These are phyloP conservation scores for Crithidia bombi DNA, from an alignment of 208 protist genomes.

Conservation along the genomic window DNA sequence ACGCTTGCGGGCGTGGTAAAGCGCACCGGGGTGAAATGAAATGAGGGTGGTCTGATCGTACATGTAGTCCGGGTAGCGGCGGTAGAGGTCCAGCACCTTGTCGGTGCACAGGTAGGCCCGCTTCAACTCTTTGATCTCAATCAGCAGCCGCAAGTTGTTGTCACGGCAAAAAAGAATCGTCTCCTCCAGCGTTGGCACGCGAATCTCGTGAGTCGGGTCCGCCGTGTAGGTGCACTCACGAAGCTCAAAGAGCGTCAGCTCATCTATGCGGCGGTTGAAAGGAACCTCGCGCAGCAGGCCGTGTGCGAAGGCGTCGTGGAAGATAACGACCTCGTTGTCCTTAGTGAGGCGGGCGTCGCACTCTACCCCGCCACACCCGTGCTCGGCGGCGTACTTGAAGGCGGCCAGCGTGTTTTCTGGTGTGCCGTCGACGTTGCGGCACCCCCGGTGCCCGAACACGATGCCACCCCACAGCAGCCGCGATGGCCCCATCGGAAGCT, in stretches of 20 bases:
- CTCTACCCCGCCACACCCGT: conserved; percentile 76
- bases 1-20: conserved; percentile 75
- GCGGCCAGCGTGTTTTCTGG: conserved; percentile 91
- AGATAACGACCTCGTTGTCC: conserved; percentile 84
- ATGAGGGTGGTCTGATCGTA: conserved; percentile 90
- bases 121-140: conserved; percentile 86
- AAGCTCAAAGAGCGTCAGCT: conserved; percentile 78
- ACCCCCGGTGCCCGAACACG: conserved; percentile 92
- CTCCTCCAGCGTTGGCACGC: conserved; percentile 88
- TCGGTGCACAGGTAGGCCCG: conserved; percentile 65
- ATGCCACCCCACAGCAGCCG: conserved; percentile 73
- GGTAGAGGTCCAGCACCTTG: conserved; percentile 81
- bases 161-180: conserved; percentile 78
- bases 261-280: conserved; percentile 60
- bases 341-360: conserved; percentile 88
- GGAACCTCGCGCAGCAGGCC: conserved; percentile 50
- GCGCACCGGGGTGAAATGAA: conserved; percentile 66
- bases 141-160: conserved; percentile 81
- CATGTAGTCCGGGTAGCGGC: conserved; percentile 86
- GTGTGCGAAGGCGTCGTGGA: conserved; percentile 74
- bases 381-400: conserved; percentile 81
- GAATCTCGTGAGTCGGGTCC: conserved; percentile 73
- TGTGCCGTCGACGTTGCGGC: conserved; percentile 63
- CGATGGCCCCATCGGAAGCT: conserved; percentile 76
- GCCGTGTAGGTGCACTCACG: conserved; percentile 58